Evolutionary conservation across 1,139 yeast genomes (phyloP), one percentile per base, ranked within the genome.

Genomic region (Sugiyamaella neomexicana): DNA sequence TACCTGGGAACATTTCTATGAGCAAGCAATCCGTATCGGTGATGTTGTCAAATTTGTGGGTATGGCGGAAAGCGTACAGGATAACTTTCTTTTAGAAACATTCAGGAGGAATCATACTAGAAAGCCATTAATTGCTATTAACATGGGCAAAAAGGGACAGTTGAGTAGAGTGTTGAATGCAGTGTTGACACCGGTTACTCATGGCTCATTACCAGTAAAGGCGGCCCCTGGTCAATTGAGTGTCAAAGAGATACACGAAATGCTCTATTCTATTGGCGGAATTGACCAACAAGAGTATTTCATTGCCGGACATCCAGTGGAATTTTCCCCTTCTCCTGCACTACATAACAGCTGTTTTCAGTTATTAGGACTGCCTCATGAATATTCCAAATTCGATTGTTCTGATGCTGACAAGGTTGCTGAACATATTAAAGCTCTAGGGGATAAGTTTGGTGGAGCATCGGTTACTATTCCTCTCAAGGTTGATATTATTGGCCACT

Each of bases 391-490:
- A 59, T 82, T 81, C 68, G 97, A 91, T 69, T 81, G 96, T 2
- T 72, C 73, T 12, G 80, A 80, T 64, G 89, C 88, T 10, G 68
- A 70, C 1, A 78, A 77, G 52, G 80, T 79, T 32, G 71, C 72
- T 29, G 76, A 77, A 56, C 73, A 77, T 25, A 68, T 73, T 52
- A 71, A 75, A 44, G 66, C 81, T 52, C 77, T 88, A 59, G 77
- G 80, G 36, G 68, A 73, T 38, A 69, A 74, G 38, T 86, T 90
- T 66, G 98, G 97, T 46, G 98, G 98, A 15, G 82, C 87, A 60
- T 91, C 96, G 1, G 88, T 91, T 8, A 91, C 98, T 1, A 90
- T 91, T 70, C 98, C 98, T 9, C 75, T 90, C 65, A 91, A 91
- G 68, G 69, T 88, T 55, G 95, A 86, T 58, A 85, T 90, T 62